Conservation (phyloP, 78 protist species). For the Speleostelium caveatum region DNA sequence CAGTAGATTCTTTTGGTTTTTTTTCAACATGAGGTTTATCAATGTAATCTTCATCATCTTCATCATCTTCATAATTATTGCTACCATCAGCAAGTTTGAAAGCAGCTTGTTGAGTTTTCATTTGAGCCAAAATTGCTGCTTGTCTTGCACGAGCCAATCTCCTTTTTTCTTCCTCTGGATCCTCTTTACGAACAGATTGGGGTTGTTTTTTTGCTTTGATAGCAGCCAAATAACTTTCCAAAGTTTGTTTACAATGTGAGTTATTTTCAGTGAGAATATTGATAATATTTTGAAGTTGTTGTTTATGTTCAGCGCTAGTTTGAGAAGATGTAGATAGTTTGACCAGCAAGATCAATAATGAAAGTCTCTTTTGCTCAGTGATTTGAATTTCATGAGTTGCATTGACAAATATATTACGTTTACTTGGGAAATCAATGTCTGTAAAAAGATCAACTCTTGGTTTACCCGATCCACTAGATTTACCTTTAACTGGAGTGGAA, state of each 20-base stretch:
- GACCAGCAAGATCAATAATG: slow-evolving; percentile 46
- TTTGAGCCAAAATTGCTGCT: slow-evolving; percentile 73
- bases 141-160: slow-evolving; percentile 65
- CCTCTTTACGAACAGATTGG: slow-evolving; percentile 24
- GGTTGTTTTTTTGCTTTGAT: slow-evolving; percentile 66
- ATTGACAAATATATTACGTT: slow-evolving; percentile 42
- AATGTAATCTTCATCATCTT: slow-evolving; percentile 43
- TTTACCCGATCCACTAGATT: background rate
- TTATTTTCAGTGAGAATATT: slow-evolving; percentile 47
- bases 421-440: slow-evolving; percentile 37
- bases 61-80: slow-evolving; percentile 58
- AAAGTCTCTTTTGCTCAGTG: slow-evolving; percentile 47
- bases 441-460: background rate
- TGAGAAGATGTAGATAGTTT: slow-evolving; percentile 26
- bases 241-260: slow-evolving; percentile 28
- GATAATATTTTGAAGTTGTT: slow-evolving; percentile 63
- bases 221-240: slow-evolving; percentile 60
- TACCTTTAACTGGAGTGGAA: slow-evolving; percentile 16
- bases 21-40: background rate
- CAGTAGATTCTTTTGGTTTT: slow-evolving; percentile 31
- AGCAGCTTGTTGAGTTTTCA: slow-evolving; percentile 78
- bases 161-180: slow-evolving; percentile 75
- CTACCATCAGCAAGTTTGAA: slow-evolving; percentile 71
- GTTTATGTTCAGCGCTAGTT: slow-evolving; percentile 32
- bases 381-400: slow-evolving; percentile 21